Evolutionary conservation across 768 basidiomycete genomes (phyloP).

Genomic region (Kwoniella sp.): DNA sequence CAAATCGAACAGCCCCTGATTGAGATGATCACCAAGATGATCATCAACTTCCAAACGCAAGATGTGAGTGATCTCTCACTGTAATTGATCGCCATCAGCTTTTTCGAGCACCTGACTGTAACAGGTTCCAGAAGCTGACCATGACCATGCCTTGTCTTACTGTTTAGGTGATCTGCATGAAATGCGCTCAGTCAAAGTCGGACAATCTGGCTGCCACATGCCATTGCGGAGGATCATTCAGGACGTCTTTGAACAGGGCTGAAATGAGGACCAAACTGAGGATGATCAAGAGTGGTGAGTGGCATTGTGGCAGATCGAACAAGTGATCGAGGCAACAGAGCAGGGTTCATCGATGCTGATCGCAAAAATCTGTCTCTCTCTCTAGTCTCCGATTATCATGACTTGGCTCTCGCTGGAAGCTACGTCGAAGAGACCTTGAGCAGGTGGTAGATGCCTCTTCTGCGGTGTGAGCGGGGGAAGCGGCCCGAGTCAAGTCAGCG

Average conservation of each 20-base stretch:
- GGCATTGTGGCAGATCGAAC: background rate
- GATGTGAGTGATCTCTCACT: slow-evolving; percentile 60
- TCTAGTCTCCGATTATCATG: slow-evolving; percentile 54
- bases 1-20: slow-evolving; percentile 86
- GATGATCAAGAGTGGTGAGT: slow-evolving; percentile 69
- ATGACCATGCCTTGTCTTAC: background rate
- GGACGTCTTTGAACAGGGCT: slow-evolving; percentile 69
- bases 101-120: background rate
- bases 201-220: slow-evolving; percentile 85
- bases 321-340: background rate
- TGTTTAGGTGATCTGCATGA: slow-evolving; percentile 68
- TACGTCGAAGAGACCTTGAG: slow-evolving; percentile 47
- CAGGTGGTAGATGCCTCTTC: slow-evolving; percentile 45
- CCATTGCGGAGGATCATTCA: slow-evolving; percentile 82
- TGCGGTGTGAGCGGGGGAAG: too few species aligned
- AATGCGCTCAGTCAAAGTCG: slow-evolving; percentile 86
- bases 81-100: background rate
- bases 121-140: background rate
- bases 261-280: slow-evolving; percentile 73
- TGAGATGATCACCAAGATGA: slow-evolving; percentile 69
- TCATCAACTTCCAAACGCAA: slow-evolving; percentile 79
- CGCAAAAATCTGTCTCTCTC: background rate
- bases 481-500: too few species aligned
- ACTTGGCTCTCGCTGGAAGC: slow-evolving; percentile 48
- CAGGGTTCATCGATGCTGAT: background rate